Evolutionary conservation across 306 rosid species (phyloP), one percentile per base, ranked within the genome.

Genomic region (Abrus precatorius): DNA sequence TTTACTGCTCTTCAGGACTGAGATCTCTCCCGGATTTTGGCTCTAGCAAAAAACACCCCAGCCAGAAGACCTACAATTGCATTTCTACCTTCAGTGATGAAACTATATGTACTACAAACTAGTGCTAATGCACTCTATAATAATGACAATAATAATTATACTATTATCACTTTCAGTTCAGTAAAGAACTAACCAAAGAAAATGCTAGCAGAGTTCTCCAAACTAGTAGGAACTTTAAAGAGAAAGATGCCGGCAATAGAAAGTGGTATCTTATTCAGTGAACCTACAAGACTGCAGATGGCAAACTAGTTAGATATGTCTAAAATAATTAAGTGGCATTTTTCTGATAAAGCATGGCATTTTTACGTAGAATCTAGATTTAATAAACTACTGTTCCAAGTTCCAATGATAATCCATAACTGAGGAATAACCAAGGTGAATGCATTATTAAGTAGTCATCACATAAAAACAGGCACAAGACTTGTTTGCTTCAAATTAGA

Each of bases 191-290:
- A 75, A 96, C 99, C 99, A 9, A 95, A 96, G 48, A 96, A 83
- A 67, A 96, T 96, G 92, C 99, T 96, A 0, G 88, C 88, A 0
- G 99, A 82, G 89, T 96, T 96, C 91, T 96, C 91, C 86, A 96
- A 70, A 85, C 99, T 96, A 65, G 99, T 96, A 3, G 97, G 98
- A 73, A 90, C 99, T 60, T 93, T 89, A 71, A 96, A 96, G 72
- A 96, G 91, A 76, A 96, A 79, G 82, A 96, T 92, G 59, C 99
- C 99, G 1, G 98, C 93, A 64, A 96, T 34, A 2, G 99, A 96
- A 66, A 96, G 97, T 12, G 99, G 99, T 78, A 96, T 96, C 94
- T 96, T 96, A 83, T 96, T 96, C 86, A 96, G 87, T 5, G 99
- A 96, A 56, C 99, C 99, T 65, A 96, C 98, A 75, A 93, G 99